Conservation (phyloP, 2,329 filamentous ascomycete species). For the Onygenales sp. region DNA sequence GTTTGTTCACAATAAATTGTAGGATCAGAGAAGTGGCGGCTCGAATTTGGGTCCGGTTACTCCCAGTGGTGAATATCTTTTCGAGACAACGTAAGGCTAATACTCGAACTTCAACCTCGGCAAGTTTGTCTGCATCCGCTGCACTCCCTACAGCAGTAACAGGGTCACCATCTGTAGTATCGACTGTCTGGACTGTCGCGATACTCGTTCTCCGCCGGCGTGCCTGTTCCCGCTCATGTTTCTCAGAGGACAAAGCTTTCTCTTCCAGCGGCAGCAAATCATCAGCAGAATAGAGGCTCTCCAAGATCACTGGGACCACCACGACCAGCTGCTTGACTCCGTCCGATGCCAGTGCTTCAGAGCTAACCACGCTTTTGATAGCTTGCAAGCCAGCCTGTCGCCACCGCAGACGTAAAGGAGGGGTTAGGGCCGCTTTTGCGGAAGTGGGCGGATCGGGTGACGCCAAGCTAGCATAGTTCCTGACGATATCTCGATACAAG, state of each 20-base stretch:
- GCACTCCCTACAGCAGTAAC: conserved; percentile 63
- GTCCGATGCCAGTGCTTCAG: conserved; percentile 67
- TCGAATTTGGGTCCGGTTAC: conserved; percentile 73
- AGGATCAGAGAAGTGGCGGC: conserved; percentile 65
- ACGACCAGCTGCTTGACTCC: conserved; percentile 66
- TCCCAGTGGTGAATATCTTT: conserved; percentile 66
- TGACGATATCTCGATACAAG: conserved; percentile 75
- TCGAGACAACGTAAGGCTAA: conserved; percentile 79
- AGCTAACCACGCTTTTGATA: conserved; percentile 69
- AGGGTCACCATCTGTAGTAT: conserved; percentile 59
- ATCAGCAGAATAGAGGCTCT: conserved; percentile 72
- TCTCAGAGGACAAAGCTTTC: conserved; percentile 60
- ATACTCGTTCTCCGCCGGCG: conserved; percentile 65
- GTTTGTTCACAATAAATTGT: conserved; percentile 55
- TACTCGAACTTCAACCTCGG: conserved; percentile 78
- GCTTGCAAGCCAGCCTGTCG: conserved; percentile 65
- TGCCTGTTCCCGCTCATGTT: conserved; percentile 54
- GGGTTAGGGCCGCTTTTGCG: conserved; percentile 49
- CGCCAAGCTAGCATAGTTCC: conserved; percentile 69
- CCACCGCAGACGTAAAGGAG: conserved; percentile 70
- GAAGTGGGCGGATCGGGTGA: conserved; percentile 45
- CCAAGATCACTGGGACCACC: conserved; percentile 74
- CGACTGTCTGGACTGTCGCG: conserved; percentile 64
- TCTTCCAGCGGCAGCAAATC: conserved; percentile 59
- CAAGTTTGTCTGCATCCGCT: conserved; percentile 77